These are phyloP conservation scores for Lyophyllum atratum DNA, from an alignment of 768 basidiomycete genomes.

Conservation along the genomic window DNA sequence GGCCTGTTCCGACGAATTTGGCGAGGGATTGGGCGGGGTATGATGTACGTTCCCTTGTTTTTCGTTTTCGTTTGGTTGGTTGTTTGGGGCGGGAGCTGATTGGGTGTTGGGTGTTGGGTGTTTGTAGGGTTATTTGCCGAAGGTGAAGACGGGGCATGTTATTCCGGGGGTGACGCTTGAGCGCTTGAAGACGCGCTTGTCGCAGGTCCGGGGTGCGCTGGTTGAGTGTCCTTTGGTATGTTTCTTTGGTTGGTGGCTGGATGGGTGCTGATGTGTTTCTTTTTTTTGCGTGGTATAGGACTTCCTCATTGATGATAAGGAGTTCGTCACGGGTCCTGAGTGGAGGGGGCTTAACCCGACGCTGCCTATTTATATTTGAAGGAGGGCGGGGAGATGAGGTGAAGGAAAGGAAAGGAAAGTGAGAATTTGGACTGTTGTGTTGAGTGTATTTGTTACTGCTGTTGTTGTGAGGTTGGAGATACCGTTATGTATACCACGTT, in stretches of 20 bases:
- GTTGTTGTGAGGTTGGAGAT: too few species aligned
- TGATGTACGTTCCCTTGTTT: slow-evolving; percentile 48
- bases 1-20: slow-evolving; percentile 82
- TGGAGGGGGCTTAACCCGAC: slow-evolving; percentile 79
- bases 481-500: too few species aligned
- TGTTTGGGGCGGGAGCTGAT: not conserved
- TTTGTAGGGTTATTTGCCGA: slow-evolving; percentile 70
- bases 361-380: slow-evolving; percentile 76
- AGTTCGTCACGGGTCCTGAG: slow-evolving; percentile 67
- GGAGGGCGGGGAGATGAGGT: too few species aligned
- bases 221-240: slow-evolving; percentile 76
- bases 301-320: slow-evolving; percentile 82
- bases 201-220: slow-evolving; percentile 67
- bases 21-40: slow-evolving; percentile 81
- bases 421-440: too few species aligned
- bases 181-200: slow-evolving; percentile 76
- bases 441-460: too few species aligned
- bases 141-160: slow-evolving; percentile 81
- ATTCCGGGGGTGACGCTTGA: slow-evolving; percentile 64
- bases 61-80: not conserved
- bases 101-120: not conserved
- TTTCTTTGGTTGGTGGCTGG: slow-evolving; percentile 7
- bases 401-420: too few species aligned
- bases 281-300: slow-evolving; percentile 45
- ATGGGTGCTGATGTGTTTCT: not conserved